Base-by-base conservation (phyloP, 352 stramenopile genomes). In the Pythium aristosporum region DNA sequence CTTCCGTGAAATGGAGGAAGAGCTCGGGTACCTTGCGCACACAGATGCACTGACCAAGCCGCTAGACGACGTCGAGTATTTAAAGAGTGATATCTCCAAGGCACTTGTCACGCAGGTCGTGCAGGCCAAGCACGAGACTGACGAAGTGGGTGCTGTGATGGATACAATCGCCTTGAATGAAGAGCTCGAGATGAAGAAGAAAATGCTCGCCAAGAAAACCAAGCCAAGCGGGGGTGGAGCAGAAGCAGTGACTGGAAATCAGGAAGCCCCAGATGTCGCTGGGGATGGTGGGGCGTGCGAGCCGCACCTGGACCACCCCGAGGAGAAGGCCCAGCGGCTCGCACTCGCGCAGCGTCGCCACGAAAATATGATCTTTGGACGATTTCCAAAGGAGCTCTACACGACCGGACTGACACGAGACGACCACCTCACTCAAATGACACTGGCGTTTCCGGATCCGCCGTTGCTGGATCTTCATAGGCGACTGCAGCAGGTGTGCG, bases 1-100 rank as follows among this genome's bases (percentile, higher is more conserved):
- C 2, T 95, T 92, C 50, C 81, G 84, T 13, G 86, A 95, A 64
- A 95, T 95, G 84, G 86, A 95, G 53, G 85, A 95, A 72, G 81
- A 89, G 23, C 75, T 92, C 0, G 86, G 86, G 0, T 93, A 93
- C 64, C 46, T 91, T 0, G 73, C 69, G 32, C 83, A 91, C 28
- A 21, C 50, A 0, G 67, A 79, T 8, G 68, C 78, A 1, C 60
- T 91, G 13, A 43, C 68, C 5, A 66, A 84, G 30, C 72, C 76
- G 1, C 73, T 87, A 28, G 41, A 71, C 3, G 79, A 89, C 13
- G 72, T 89, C 28, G 68, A 68, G 0, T 91, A 90, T 42, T 59
- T 92, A 6, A 70, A 87, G 7, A 57, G 76, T 15, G 77, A 89
- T 2, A 91, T 94, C 21, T 85, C 85, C 5, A 91, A 82, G 37